Evolutionary conservation across 1,139 yeast species (phyloP).

Genomic region (Kodamaea sp.): DNA sequence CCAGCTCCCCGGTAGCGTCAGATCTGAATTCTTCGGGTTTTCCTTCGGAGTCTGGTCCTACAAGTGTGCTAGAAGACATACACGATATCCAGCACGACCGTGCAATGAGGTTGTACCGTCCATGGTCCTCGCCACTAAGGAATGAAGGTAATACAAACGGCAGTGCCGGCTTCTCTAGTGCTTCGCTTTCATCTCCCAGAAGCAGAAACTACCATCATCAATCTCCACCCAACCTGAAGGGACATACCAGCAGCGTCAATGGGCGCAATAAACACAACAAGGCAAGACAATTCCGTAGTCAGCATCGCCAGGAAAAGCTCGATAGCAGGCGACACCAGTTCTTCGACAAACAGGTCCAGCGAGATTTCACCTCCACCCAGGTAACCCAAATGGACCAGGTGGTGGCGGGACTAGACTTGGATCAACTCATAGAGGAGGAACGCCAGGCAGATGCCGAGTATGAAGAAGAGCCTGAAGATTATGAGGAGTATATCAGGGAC

Average conservation of each 20-base stretch:
- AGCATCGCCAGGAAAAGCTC: conserved; percentile 27
- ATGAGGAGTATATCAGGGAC: conserved; percentile 12
- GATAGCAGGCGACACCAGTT: conserved; percentile 26
- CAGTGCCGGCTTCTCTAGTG: background rate
- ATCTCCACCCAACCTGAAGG: conserved; percentile 4
- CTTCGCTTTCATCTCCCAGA: conserved; percentile 5
- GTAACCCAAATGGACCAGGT: conserved; percentile 19
- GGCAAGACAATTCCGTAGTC: conserved; percentile 29
- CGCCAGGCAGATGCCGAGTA: conserved; percentile 16
- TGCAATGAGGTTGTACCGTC: conserved; percentile 7
- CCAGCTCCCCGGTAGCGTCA: conserved; percentile 12
- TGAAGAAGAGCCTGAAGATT: conserved; percentile 10
- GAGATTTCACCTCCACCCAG: conserved; percentile 20
- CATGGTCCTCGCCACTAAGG: conserved; percentile 9
- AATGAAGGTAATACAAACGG: background rate
- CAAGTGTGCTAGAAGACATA: conserved; percentile 10
- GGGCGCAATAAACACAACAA: conserved; percentile 30
- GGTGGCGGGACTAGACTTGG: conserved; percentile 25
- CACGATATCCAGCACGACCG: conserved; percentile 13
- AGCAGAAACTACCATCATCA: conserved; percentile 8
- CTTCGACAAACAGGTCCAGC: conserved; percentile 23
- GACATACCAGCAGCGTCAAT: conserved; percentile 16
- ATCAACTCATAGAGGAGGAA: conserved; percentile 34
- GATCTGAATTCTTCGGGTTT: background rate
- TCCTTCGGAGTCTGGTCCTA: conserved; percentile 2